These are phyloP conservation scores for Candida boidinii DNA, from an alignment of 805 yeast species.

Conservation along the genomic window DNA sequence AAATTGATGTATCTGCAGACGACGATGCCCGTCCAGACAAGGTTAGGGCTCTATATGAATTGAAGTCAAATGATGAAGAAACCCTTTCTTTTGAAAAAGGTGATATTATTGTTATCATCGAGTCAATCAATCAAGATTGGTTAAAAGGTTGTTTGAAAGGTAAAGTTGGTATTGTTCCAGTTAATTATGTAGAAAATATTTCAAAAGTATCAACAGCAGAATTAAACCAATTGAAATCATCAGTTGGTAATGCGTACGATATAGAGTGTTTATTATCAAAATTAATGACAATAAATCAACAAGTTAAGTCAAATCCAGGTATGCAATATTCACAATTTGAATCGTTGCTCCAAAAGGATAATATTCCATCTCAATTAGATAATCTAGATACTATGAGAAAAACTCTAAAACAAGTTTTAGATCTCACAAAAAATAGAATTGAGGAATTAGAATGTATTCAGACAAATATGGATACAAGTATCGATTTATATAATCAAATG, in stretches of 20 bases:
- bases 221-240: conserved; percentile 35
- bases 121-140: conserved; percentile 89
- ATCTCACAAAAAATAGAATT: conserved; percentile 65
- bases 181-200: conserved; percentile 80
- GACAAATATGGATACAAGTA: conserved; percentile 61
- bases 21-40: conserved; percentile 16
- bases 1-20: conserved; percentile 9
- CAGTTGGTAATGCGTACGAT: conserved; percentile 46
- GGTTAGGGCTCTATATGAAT: conserved; percentile 81
- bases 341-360: conserved; percentile 41
- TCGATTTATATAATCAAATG: conserved; percentile 58
- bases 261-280: conserved; percentile 64
- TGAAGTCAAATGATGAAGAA: conserved; percentile 70
- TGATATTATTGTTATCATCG: conserved; percentile 81
- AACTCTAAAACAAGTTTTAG: conserved; percentile 64
- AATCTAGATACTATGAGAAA: conserved; percentile 67
- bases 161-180: conserved; percentile 79
- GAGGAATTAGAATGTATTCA: conserved; percentile 71
- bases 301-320: conserved; percentile 26
- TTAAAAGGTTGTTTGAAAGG: conserved; percentile 86
- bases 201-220: conserved; percentile 60
- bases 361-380: conserved; percentile 64
- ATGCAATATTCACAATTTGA: conserved; percentile 24
- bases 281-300: conserved; percentile 27
- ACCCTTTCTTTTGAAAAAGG: conserved; percentile 84